A percentile compares a stretch with the other conserved stretches of the same genome.
phyloP scores from a whole-genome alignment of 805 yeast genomes.

The Candida nitratophila region DNA sequence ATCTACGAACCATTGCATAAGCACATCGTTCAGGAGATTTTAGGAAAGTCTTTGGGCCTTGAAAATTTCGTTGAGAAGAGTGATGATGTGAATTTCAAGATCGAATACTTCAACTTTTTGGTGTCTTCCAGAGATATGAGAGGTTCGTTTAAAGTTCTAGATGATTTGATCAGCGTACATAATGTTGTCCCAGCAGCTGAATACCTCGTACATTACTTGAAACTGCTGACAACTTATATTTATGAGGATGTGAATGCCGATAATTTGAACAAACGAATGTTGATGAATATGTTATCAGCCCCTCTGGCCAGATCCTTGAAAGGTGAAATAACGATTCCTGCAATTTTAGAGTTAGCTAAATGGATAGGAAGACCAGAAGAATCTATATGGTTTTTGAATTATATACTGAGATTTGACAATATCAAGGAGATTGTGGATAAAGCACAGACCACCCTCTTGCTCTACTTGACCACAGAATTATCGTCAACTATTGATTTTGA shows the following conservation, averaged over 20 bases:
- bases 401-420: not conserved
- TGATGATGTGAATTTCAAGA: not conserved
- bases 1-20: not conserved
- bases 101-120: not conserved
- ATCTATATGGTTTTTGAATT: constrained; percentile 1
- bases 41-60: not conserved
- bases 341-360: not conserved
- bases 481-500: not conserved
- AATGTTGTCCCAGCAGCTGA: not conserved
- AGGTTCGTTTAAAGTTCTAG: not conserved
- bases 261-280: not conserved
- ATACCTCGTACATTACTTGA: not conserved
- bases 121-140: not conserved
- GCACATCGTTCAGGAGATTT: not conserved
- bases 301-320: not conserved
- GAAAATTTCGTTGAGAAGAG: too few species aligned
- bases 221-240: not conserved
- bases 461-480: not conserved
- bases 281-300: not conserved
- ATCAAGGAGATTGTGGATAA: not conserved
- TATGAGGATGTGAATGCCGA: not conserved
- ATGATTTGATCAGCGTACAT: not conserved
- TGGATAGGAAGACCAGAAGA: not conserved
- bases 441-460: constrained; percentile 1
- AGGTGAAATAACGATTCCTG: not conserved